These are phyloP conservation scores for Podosphaera leucotricha DNA, from an alignment of 2,329 filamentous ascomycete species.

Conservation along the genomic window DNA sequence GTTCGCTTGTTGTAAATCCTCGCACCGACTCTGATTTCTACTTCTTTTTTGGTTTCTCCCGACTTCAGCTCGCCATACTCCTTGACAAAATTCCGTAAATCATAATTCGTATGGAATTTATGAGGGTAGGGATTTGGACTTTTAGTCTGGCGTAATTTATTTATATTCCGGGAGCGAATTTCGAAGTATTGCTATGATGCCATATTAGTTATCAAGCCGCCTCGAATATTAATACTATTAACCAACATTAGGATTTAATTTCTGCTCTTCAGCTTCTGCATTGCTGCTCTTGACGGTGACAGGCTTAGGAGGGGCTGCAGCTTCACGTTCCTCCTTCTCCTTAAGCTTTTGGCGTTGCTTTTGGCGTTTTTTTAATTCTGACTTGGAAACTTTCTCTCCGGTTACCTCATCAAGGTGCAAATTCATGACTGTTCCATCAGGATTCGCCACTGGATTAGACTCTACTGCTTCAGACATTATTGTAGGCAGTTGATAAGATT, in stretches of 20 bases:
- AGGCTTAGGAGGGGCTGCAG: slow-evolving; percentile 35
- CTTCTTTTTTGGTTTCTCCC: slow-evolving; percentile 58
- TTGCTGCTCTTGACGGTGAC: slow-evolving; percentile 32
- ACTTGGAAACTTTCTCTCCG: slow-evolving; percentile 67
- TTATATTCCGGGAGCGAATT: slow-evolving; percentile 66
- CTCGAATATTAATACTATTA: background rate
- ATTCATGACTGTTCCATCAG: slow-evolving; percentile 11
- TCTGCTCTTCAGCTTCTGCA: slow-evolving; percentile 36
- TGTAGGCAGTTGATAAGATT: slow-evolving; percentile 5
- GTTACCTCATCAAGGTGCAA: slow-evolving; percentile 80
- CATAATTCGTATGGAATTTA: slow-evolving; percentile 71
- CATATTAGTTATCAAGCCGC: slow-evolving; percentile 4
- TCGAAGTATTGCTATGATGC: slow-evolving; percentile 65
- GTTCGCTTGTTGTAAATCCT: slow-evolving; percentile 76
- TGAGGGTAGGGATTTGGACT: slow-evolving; percentile 76
- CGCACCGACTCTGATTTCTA: slow-evolving; percentile 53
- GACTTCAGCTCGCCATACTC: slow-evolving; percentile 67
- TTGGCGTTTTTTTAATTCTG: slow-evolving; percentile 80
- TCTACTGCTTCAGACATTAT: slow-evolving; percentile 14
- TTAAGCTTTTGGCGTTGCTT: slow-evolving; percentile 75
- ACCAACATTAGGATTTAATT: slow-evolving; percentile 50
- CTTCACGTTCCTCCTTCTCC: slow-evolving; percentile 72
- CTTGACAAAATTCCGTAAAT: slow-evolving; percentile 55
- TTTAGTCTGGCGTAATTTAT: slow-evolving; percentile 49
- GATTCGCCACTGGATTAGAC: slow-evolving; percentile 4